phyloP scores from a whole-genome alignment of 2,329 filamentous ascomycete species.

The Rhinocladiella mackenziei region DNA sequence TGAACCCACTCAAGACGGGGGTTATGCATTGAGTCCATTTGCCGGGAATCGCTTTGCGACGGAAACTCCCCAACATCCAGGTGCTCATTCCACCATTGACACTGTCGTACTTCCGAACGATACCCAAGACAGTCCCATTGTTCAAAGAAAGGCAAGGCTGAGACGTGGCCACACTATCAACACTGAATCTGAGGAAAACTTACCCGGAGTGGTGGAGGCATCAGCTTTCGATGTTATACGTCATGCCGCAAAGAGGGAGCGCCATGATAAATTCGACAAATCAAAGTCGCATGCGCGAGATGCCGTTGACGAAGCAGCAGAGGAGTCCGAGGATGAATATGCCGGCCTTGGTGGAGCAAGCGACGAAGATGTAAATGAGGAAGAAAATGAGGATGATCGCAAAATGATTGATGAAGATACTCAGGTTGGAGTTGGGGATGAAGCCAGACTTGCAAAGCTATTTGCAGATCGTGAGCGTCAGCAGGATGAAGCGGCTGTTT shows the following conservation, averaged over 20 bases:
- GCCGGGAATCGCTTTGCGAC: constrained; percentile 64
- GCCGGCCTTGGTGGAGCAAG: constrained; percentile 86
- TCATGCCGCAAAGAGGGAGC: constrained; percentile 55
- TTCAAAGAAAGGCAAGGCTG: constrained; percentile 53
- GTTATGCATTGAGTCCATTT: constrained; percentile 70
- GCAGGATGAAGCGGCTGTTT: constrained; percentile 79
- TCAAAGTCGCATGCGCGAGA: constrained; percentile 82
- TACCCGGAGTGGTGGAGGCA: constrained; percentile 36
- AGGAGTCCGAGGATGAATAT: constrained; percentile 98
- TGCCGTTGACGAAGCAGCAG: constrained; percentile 83
- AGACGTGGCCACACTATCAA: constrained; percentile 46
- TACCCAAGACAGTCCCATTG: constrained; percentile 60
- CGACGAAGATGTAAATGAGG: constrained; percentile 72
- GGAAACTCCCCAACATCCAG: constrained; percentile 33
- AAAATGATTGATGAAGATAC: constrained; percentile 84
- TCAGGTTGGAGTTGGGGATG: constrained; percentile 70
- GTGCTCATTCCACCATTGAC: constrained; percentile 64
- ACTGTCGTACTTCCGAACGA: constrained; percentile 57
- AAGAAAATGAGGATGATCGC: constrained; percentile 68
- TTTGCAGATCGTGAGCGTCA: constrained; percentile 77
- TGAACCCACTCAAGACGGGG: constrained; percentile 75
- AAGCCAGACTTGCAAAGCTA: constrained; percentile 76
- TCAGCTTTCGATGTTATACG: constrained; percentile 67
- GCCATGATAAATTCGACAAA: constrained; percentile 65
- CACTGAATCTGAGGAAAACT: constrained; percentile 41